Percentiles rank a stretch among this genome's conserved stretches.
Conservation (phyloP, 352 stramenopile genomes). For the Achlya hypogyna region DNA sequence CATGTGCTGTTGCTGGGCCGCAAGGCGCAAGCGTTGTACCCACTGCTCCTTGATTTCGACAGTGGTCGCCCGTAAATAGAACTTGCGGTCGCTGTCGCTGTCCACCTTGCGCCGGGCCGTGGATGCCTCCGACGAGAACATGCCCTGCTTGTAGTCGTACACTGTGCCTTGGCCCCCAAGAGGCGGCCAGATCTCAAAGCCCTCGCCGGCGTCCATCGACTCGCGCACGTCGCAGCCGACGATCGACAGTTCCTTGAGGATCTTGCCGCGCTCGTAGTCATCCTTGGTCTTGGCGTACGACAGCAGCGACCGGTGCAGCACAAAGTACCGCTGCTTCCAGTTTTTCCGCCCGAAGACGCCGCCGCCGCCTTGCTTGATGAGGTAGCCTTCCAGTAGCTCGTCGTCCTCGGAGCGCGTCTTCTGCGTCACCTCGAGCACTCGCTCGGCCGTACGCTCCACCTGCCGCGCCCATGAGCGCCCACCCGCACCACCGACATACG, state of each 20-base stretch:
- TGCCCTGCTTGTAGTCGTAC: constrained; percentile 57
- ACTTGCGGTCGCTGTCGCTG: constrained; percentile 60
- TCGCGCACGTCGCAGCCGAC: constrained; percentile 66
- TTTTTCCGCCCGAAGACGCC: constrained; percentile 71
- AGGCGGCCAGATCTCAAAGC: constrained; percentile 70
- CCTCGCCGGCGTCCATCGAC: constrained; percentile 66
- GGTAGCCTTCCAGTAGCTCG: constrained; percentile 66
- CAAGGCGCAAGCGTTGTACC: constrained; percentile 57
- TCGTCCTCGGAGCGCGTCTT: constrained; percentile 34
- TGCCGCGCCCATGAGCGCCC: not conserved
- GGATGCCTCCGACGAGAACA: constrained; percentile 64
- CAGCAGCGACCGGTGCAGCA: constrained; percentile 53
- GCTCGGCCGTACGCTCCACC: constrained; percentile 29
- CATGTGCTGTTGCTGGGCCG: not conserved
- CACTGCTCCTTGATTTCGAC: constrained; percentile 77
- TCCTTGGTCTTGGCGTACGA: constrained; percentile 81
- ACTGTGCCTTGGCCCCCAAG: constrained; percentile 42
- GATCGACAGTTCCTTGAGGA: constrained; percentile 78
- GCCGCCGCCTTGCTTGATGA: constrained; percentile 80
- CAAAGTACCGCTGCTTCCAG: constrained; percentile 86
- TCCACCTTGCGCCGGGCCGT: constrained; percentile 62
- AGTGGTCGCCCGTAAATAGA: constrained; percentile 72
- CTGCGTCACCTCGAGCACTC: constrained; percentile 69
- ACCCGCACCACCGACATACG: not conserved
- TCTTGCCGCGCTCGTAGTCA: constrained; percentile 76